phyloP scores from a whole-genome alignment of 2,329 filamentous ascomycete genomes.

The Colletotrichum limetticola region DNA sequence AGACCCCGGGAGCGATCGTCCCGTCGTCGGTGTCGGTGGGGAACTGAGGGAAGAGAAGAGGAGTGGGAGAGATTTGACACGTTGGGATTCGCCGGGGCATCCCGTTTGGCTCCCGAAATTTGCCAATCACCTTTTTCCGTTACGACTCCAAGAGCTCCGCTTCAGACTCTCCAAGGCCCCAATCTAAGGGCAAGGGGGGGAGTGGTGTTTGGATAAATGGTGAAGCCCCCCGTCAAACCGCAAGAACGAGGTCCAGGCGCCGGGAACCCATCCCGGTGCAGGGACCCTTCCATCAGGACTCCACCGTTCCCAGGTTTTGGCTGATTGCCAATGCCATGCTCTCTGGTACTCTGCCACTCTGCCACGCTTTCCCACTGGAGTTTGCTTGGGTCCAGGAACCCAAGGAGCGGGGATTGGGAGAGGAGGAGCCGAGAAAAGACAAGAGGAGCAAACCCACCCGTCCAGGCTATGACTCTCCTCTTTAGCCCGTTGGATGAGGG shows the following conservation, averaged over 20 bases:
- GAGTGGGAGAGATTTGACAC: constrained; percentile 12
- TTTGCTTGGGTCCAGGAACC: constrained; percentile 15
- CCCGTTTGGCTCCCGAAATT: constrained; percentile 17
- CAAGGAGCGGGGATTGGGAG: background rate
- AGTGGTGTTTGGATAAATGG: background rate
- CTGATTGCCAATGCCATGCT: background rate
- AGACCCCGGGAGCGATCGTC: constrained; percentile 31
- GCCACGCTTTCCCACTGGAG: too few species aligned
- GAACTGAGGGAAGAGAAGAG: background rate
- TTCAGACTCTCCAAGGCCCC: background rate
- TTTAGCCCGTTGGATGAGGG: background rate
- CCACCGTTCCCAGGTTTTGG: background rate
- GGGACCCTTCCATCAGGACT: background rate
- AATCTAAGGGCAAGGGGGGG: background rate
- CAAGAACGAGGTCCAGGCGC: constrained; percentile 9
- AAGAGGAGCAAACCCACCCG: too few species aligned
- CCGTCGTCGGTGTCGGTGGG: constrained; percentile 4
- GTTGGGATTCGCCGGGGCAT: constrained; percentile 24
- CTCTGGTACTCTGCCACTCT: background rate
- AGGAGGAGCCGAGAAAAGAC: background rate
- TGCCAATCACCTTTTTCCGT: constrained; percentile 1
- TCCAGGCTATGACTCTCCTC: background rate
- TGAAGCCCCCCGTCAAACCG: background rate
- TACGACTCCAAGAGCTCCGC: background rate
- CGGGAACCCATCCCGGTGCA: constrained; percentile 24